A percentile compares a stretch with the other conserved stretches of the same genome.
Evolutionary conservation across 1,284 basidiomycete genomes (phyloP).

Genomic region (Cryptococcus sp.): DNA sequence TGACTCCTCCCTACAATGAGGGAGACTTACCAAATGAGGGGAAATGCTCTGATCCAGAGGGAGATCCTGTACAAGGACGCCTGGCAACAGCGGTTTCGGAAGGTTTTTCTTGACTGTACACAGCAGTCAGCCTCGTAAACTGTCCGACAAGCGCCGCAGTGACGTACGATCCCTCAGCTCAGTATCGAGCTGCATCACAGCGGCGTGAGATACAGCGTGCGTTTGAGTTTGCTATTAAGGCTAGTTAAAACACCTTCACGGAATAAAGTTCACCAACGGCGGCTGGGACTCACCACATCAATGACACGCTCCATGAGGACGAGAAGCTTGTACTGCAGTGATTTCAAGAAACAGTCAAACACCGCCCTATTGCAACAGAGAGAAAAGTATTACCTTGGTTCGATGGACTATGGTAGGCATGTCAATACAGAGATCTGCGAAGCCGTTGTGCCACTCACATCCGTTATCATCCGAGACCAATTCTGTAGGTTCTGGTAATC

Average conservation of each 20-base stretch:
- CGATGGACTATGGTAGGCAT: slow-evolving; percentile 31
- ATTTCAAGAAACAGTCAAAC: neutral
- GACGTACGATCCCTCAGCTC: slow-evolving; percentile 44
- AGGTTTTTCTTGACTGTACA: slow-evolving; percentile 38
- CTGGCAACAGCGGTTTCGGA: slow-evolving; percentile 40
- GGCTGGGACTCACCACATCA: slow-evolving; percentile 34
- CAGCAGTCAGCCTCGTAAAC: slow-evolving; percentile 2
- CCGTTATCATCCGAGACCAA: slow-evolving; percentile 38
- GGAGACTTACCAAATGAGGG: slow-evolving; percentile 38
- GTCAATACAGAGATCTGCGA: neutral
- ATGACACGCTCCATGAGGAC: slow-evolving; percentile 49
- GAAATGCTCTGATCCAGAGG: slow-evolving; percentile 40
- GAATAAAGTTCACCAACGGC: neutral
- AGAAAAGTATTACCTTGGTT: slow-evolving; percentile 24
- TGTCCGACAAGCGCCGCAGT: neutral
- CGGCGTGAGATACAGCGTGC: slow-evolving; percentile 33
- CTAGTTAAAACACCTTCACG: neutral
- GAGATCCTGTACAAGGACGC: slow-evolving; percentile 38
- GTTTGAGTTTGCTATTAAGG: slow-evolving; percentile 45
- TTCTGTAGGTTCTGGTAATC: slow-evolving; percentile 34
- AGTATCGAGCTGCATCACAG: slow-evolving; percentile 40
- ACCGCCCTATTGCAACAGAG: neutral
- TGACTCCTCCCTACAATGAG: neutral
- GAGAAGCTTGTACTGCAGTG: slow-evolving; percentile 39
- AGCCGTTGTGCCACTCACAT: slow-evolving; percentile 28